Conservation (phyloP, 768 basidiomycete species). For the Pulveroboletus sp. region DNA sequence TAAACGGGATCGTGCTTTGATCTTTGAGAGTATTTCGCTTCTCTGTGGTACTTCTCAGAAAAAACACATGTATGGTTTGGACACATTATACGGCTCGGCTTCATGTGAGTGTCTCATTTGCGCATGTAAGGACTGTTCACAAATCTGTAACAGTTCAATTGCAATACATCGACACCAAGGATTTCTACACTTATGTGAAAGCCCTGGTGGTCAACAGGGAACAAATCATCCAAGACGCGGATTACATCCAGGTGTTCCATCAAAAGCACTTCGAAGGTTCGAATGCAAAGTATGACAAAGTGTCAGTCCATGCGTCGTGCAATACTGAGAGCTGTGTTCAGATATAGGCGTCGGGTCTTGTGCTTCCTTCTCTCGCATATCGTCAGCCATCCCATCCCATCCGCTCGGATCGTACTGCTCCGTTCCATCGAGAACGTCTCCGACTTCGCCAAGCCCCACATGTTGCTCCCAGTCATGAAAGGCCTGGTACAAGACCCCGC, state of each 20-base stretch:
- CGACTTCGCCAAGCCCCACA: constrained; percentile 45
- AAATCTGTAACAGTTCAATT: constrained; percentile 39
- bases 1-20: constrained; percentile 33
- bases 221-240: constrained; percentile 58
- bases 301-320: constrained; percentile 32
- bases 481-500: constrained; percentile 26
- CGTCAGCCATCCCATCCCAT: constrained; percentile 48
- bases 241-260: constrained; percentile 60
- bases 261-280: constrained; percentile 47
- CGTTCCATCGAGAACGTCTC: constrained; percentile 38
- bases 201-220: constrained; percentile 48
- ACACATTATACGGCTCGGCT: constrained; percentile 64
- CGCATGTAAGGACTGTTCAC: constrained; percentile 4
- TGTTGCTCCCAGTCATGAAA: constrained; percentile 60
- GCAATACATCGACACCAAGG: constrained; percentile 68
- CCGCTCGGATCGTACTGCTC: constrained; percentile 55
- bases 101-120: constrained; percentile 42
- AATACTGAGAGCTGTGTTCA: constrained; percentile 25
- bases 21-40: constrained; percentile 54
- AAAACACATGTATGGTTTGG: constrained; percentile 66
- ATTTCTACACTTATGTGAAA: constrained; percentile 56
- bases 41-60: constrained; percentile 40
- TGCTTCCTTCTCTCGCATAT: constrained; percentile 83
- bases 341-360: constrained; percentile 68
- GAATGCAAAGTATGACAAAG: constrained; percentile 43